Evolutionary conservation across 2,329 filamentous ascomycete genomes (phyloP), one percentile per base, ranked within the genome.

Genomic region (Aspergillus unguis): DNA sequence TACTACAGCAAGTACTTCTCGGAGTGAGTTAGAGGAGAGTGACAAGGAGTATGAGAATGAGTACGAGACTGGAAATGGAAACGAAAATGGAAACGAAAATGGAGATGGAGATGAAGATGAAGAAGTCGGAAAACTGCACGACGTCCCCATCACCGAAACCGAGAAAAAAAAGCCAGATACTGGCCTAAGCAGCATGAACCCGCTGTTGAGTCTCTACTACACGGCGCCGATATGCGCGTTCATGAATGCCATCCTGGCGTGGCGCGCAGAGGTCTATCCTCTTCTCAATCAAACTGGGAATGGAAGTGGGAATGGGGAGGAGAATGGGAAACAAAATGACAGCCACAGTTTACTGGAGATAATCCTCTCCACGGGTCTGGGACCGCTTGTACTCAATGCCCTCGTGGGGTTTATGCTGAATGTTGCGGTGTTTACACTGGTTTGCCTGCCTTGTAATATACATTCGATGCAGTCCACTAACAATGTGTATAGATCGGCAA

Each of bases 171-270:
- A 29, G 17, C 5, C 6, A 17, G 5, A 28, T 26, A 7, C 28
- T n/a, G 23, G 11, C 6, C 44, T 36, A 1, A 33, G 25, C 27
- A 88, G 87, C 75, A 92, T 94, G 88, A 87, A 92, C 65, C 88
- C 89, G 10, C 79, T 94, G 9, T 88, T 92, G 56, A 88, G 86
- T 27, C 80, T 94, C n/a, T 94, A 92, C 77, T 94, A 94, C 76
- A 92, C 88, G 65, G 89, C 89, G 0, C 89, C 89, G 1, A 85
- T 89, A 38, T 92, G 88, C 71, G 86, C 87, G 29, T 68, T 85
- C 61, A 89, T 90, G 83, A 92, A 92, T 71, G 74, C 85, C 33
- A 58, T 87, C 31, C 81, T 89, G 27, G 82, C 85, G 48, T 67
- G 87, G 52, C 73, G 85, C 53, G 77, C 81, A 5, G 88, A 92